These are phyloP conservation scores for Phytophthora citricola DNA, from an alignment of 352 stramenopile species.

Conservation along the genomic window DNA sequence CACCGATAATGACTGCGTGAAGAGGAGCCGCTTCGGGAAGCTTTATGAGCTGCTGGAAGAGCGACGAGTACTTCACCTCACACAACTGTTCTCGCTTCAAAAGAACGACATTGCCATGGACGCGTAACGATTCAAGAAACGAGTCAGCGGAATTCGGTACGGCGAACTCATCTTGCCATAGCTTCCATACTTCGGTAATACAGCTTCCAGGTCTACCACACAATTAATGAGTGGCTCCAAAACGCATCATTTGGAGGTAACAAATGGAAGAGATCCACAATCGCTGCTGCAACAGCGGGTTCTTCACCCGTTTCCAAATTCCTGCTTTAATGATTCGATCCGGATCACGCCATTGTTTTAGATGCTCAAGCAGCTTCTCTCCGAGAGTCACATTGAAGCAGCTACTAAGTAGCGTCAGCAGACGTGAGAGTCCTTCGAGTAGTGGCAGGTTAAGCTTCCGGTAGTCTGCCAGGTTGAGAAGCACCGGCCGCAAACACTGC, in stretches of 20 bases:
- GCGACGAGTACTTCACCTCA: conserved; percentile 90
- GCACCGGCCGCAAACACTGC: conserved; percentile 95
- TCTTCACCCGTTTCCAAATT: conserved; percentile 96
- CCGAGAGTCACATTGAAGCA: conserved; percentile 98
- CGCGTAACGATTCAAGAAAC: conserved; percentile 94
- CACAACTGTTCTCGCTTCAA: conserved; percentile 85
- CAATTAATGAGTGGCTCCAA: conserved; percentile 96
- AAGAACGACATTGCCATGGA: conserved; percentile 89
- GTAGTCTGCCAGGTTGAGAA: conserved; percentile 97
- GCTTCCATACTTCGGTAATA: conserved; percentile 92
- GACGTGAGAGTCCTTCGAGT: conserved; percentile 91
- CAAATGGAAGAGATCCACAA: conserved; percentile 97
- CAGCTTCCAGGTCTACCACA: conserved; percentile 94
- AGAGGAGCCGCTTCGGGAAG: conserved; percentile 89
- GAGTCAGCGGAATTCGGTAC: conserved; percentile 92
- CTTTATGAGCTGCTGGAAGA: conserved; percentile 96
- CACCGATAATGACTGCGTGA: conserved; percentile 86
- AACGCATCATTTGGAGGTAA: conserved; percentile 95
- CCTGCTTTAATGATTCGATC: conserved; percentile 90
- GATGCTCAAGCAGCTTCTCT: conserved; percentile 97
- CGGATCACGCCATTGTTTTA: conserved; percentile 94
- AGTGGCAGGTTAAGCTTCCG: conserved; percentile 96
- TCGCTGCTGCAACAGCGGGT: conserved; percentile 93
- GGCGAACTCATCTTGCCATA: conserved; percentile 91
- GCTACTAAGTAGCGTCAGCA: conserved; percentile 94